These are phyloP conservation scores for Candida sithepensis DNA, from an alignment of 805 yeast species.

Conservation along the genomic window DNA sequence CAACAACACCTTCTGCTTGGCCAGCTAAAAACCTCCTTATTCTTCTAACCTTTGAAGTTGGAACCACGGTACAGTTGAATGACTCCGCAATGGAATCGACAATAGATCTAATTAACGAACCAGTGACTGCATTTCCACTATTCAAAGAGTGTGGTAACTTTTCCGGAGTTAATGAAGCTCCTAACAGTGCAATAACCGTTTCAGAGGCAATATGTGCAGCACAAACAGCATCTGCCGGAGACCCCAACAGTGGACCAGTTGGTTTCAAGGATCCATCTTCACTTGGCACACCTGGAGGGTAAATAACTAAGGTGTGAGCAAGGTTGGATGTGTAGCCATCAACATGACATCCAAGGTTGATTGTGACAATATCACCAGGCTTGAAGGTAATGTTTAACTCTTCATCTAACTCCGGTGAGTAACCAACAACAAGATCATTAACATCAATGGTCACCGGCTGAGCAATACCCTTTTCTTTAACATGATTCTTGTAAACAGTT, in stretches of 20 bases:
- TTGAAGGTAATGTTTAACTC: slow-evolving; percentile 42
- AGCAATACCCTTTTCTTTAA: slow-evolving; percentile 87
- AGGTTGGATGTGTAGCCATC: slow-evolving; percentile 91
- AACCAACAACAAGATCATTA: slow-evolving; percentile 72
- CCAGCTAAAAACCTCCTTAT: slow-evolving; percentile 93
- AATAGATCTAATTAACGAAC: slow-evolving; percentile 62
- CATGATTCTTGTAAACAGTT: slow-evolving; percentile 56
- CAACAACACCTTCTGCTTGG: slow-evolving; percentile 88
- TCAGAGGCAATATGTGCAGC: slow-evolving; percentile 90
- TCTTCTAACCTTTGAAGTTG: slow-evolving; percentile 90
- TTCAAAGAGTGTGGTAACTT: slow-evolving; percentile 55
- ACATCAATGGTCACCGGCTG: slow-evolving; percentile 87
- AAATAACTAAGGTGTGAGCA: slow-evolving; percentile 83
- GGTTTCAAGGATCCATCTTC: slow-evolving; percentile 42
- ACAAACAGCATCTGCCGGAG: slow-evolving; percentile 82
- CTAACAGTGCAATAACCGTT: slow-evolving; percentile 74
- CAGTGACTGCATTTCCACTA: slow-evolving; percentile 48
- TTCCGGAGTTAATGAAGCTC: slow-evolving; percentile 71
- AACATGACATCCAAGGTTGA: slow-evolving; percentile 84
- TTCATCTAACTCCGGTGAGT: slow-evolving; percentile 82
- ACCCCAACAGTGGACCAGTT: slow-evolving; percentile 76
- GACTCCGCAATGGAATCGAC: slow-evolving; percentile 86
- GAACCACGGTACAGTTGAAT: slow-evolving; percentile 81
- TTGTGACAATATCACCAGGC: slow-evolving; percentile 83
- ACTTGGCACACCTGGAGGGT: slow-evolving; percentile 52